A percentile compares a stretch with the other conserved stretches of the same genome.
Evolutionary conservation across 2,329 filamentous ascomycete genomes (phyloP).

Genomic region (Calonectria naviculata): DNA sequence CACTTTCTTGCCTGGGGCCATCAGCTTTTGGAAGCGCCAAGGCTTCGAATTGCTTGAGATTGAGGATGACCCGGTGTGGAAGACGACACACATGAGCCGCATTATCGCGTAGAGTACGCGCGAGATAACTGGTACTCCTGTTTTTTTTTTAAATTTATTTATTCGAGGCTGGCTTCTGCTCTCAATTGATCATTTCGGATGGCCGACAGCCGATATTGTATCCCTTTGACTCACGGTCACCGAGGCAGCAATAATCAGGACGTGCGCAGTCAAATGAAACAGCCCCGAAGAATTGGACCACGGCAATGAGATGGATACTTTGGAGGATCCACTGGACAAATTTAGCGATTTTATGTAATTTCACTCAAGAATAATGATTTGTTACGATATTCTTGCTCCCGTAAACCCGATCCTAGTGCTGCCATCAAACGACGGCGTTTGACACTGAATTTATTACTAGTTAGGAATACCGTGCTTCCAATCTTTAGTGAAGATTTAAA

Average conservation of each 20-base stretch:
- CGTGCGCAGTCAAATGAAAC: background rate
- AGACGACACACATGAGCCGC: slow-evolving; percentile 42
- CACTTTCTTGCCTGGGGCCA: slow-evolving; percentile 39
- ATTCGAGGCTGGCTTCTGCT: background rate
- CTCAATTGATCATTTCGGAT: background rate
- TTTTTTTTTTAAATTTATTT: background rate
- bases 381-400: no score
- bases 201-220: no score
- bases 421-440: no score
- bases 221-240: background rate
- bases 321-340: no score
- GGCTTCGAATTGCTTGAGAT: slow-evolving; percentile 31
- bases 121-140: background rate
- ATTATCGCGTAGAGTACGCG: background rate
- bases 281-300: background rate
- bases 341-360: no score
- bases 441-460: no score
- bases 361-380: background rate
- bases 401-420: no score
- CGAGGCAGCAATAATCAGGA: background rate
- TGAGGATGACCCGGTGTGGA: slow-evolving; percentile 41
- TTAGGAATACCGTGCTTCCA: no score
- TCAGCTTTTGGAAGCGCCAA: slow-evolving; percentile 40
- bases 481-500: no score
- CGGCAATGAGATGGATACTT: background rate